A percentile compares a stretch with the other conserved stretches of the same genome.
These are phyloP conservation scores for Cyclocybe cylindracea DNA, from an alignment of 768 basidiomycete species.

Conservation along the genomic window DNA sequence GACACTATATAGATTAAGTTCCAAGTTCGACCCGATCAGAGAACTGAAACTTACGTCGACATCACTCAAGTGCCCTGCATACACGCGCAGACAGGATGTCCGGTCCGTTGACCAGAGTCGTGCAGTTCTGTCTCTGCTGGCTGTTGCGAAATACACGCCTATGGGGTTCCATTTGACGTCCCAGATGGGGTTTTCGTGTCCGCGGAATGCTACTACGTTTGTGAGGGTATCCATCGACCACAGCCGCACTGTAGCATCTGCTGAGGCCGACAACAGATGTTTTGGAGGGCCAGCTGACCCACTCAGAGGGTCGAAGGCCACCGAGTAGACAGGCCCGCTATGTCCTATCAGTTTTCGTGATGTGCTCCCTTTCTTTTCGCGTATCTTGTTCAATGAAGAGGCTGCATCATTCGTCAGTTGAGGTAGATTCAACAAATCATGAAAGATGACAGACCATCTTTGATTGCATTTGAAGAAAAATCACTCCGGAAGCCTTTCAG, in stretches of 20 bases:
- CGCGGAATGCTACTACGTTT: slow-evolving; percentile 91
- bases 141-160: slow-evolving; percentile 98
- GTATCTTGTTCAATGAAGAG: slow-evolving; percentile 59
- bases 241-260: slow-evolving; percentile 86
- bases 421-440: background rate
- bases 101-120: slow-evolving; percentile 96
- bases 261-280: slow-evolving; percentile 89
- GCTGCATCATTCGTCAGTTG: slow-evolving; percentile 36
- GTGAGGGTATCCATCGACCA: slow-evolving; percentile 97
- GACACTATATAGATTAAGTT: slow-evolving; percentile 55
- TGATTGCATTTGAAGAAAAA: slow-evolving; percentile 62
- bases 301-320: slow-evolving; percentile 88
- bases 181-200: slow-evolving; percentile 98
- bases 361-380: slow-evolving; percentile 79
- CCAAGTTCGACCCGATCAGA: background rate
- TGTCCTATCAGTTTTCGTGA: slow-evolving; percentile 97
- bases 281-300: slow-evolving; percentile 86
- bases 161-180: slow-evolving; percentile 99
- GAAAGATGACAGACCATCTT: slow-evolving; percentile 57
- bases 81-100: slow-evolving; percentile 82
- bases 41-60: slow-evolving; percentile 76
- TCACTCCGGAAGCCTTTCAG: slow-evolving; percentile 78
- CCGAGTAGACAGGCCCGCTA: slow-evolving; percentile 93
- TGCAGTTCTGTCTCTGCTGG: slow-evolving; percentile 91
- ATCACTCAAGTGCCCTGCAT: slow-evolving; percentile 95